Conservation (phyloP, 140 eudicot genomes). For the Oenanthe javanica region DNA sequence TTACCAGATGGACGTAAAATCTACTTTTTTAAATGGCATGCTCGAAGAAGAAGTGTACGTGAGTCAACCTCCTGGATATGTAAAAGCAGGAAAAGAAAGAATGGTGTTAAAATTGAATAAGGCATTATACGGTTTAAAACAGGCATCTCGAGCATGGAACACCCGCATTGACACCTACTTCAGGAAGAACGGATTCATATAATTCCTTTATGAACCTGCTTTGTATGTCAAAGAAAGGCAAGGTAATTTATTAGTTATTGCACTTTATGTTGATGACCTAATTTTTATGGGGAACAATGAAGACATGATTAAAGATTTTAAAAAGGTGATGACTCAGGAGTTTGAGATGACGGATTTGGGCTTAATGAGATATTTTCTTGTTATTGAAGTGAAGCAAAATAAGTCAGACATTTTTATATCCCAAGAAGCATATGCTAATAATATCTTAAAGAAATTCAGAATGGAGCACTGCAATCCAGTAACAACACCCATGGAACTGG, state of each 20-base stretch:
- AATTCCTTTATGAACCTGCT: not conserved
- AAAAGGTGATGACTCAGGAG: not conserved
- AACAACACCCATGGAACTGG: not conserved
- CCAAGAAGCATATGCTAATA: not conserved
- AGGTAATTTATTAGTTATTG: not conserved
- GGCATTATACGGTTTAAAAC: not conserved
- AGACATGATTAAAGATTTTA: not conserved
- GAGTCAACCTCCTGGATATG: not conserved
- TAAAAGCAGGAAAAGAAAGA: not conserved
- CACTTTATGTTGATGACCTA: not conserved
- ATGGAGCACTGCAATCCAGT: not conserved
- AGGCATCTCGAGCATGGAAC: not conserved
- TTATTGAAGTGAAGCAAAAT: not conserved
- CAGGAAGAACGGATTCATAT: not conserved
- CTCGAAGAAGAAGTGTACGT: too few species aligned
- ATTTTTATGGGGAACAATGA: not conserved
- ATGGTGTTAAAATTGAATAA: constrained; percentile 1
- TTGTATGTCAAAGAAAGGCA: too few species aligned
- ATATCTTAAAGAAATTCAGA: not conserved
- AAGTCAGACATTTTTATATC: not conserved
- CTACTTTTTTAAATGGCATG: too few species aligned
- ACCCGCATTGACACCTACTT: not conserved
- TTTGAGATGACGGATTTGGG: not conserved
- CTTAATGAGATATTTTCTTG: not conserved
- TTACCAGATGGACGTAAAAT: too few species aligned